Evolutionary conservation across 148 eudicot genomes (phyloP).

Genomic region (Amaranthus hypochondriacus): DNA sequence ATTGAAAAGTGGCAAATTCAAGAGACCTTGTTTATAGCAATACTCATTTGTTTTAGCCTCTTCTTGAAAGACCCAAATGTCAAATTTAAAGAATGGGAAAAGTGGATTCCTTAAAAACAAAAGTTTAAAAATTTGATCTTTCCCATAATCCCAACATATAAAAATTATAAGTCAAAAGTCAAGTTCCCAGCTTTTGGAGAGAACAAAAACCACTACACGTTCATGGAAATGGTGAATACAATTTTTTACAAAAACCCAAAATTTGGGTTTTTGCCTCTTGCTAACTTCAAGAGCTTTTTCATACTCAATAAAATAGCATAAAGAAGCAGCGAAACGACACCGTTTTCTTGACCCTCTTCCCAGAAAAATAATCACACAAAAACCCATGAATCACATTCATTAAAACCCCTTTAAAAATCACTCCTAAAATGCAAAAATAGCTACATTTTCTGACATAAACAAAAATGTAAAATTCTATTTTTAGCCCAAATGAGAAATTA

Average conservation of each 20-base stretch:
- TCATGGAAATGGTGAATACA: constrained; percentile 24
- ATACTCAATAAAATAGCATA: not conserved
- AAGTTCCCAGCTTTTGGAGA: constrained; percentile 31
- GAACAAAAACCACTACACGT: constrained; percentile 16
- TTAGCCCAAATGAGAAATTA: constrained; percentile 22
- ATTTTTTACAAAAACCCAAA: constrained; percentile 12
- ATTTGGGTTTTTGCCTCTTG: constrained; percentile 17
- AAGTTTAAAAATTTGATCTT: constrained; percentile 11
- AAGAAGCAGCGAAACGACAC: constrained; percentile 16
- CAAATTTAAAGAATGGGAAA: constrained; percentile 6
- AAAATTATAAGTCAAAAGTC: constrained; percentile 28
- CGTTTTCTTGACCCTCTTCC: constrained; percentile 3
- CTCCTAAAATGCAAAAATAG: not conserved
- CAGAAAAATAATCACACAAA: not conserved
- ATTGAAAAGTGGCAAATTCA: not conserved
- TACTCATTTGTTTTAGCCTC: constrained; percentile 10
- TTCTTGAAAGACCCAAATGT: constrained; percentile 20
- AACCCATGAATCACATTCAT: not conserved
- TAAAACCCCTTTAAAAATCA: not conserved
- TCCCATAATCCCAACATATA: constrained; percentile 14
- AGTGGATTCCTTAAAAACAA: not conserved
- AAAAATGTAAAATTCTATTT: constrained; percentile 12
- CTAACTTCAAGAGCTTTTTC: constrained; percentile 13
- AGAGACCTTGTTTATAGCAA: constrained; percentile 5
- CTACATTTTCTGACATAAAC: not conserved